A percentile compares a stretch with the other conserved stretches of the same genome.
Conservation (phyloP, 1,284 basidiomycete genomes). For the Marasmius sp. region DNA sequence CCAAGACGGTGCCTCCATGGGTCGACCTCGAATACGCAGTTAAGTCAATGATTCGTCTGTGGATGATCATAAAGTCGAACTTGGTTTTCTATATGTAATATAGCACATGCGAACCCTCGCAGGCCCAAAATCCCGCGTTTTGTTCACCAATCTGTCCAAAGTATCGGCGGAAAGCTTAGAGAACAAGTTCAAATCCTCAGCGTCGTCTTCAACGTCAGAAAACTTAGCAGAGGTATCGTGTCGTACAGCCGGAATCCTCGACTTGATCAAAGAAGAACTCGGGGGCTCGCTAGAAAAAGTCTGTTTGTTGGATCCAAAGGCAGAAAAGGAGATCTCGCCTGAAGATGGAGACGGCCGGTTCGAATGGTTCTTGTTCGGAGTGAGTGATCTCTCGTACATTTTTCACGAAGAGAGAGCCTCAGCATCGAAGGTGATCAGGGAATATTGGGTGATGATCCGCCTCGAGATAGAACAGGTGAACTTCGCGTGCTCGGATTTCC, state of each 20-base stretch:
- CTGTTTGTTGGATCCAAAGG: constrained; percentile 89
- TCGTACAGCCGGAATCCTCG: constrained; percentile 63
- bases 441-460: constrained; percentile 85
- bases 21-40: constrained; percentile 79
- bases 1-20: constrained; percentile 81
- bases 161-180: constrained; percentile 65
- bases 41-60: constrained; percentile 18
- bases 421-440: constrained; percentile 38
- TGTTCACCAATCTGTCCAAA: constrained; percentile 84
- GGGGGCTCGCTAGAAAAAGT: constrained; percentile 58
- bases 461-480: constrained; percentile 85
- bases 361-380: constrained; percentile 86
- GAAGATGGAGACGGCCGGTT: constrained; percentile 75
- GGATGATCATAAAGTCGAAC: neutral
- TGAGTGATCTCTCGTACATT: constrained; percentile 29
- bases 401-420: neutral
- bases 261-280: constrained; percentile 54
- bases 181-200: constrained; percentile 33
- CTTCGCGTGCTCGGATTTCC: constrained; percentile 88
- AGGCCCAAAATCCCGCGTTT: constrained; percentile 61
- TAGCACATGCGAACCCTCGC: constrained; percentile 87
- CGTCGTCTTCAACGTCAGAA: constrained; percentile 1
- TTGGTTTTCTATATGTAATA: neutral
- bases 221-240: constrained; percentile 52
- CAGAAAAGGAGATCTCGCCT: constrained; percentile 65